These are phyloP conservation scores for Hanseniaspora mollemarum DNA, from an alignment of 805 yeast species.

Conservation along the genomic window DNA sequence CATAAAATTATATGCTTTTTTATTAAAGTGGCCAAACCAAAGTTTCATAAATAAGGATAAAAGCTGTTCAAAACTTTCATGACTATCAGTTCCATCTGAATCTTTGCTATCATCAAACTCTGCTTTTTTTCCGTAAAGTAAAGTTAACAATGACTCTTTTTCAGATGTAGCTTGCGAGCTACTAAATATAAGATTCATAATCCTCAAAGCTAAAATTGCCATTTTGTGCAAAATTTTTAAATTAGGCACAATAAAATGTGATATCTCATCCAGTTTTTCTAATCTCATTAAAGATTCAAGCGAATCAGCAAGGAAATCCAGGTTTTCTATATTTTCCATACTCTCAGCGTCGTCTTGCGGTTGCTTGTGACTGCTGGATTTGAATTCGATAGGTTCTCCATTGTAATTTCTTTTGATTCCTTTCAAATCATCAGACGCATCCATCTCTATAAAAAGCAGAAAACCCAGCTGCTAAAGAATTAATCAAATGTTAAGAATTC, in stretches of 20 bases:
- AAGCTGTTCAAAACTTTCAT: not conserved
- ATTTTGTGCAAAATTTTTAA: constrained; percentile 11
- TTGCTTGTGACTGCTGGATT: not conserved
- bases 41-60: constrained; percentile 4
- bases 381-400: not conserved
- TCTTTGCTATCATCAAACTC: not conserved
- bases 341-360: not conserved
- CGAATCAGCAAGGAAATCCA: constrained; percentile 2
- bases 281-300: constrained; percentile 1
- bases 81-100: not conserved
- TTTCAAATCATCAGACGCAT: not conserved
- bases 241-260: constrained; percentile 12
- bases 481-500: no score
- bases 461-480: no score
- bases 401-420: constrained; percentile 1
- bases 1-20: constrained; percentile 4
- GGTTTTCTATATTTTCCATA: not conserved
- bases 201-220: constrained; percentile 5
- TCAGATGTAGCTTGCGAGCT: constrained; percentile 4
- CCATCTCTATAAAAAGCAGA: not conserved
- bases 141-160: constrained; percentile 3
- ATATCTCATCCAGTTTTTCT: not conserved
- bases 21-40: constrained; percentile 11
- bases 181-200: constrained; percentile 11
- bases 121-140: constrained; percentile 13